A percentile compares a stretch with the other conserved stretches of the same genome.
These are phyloP conservation scores for Cystofilobasidium capitatum DNA, from an alignment of 768 basidiomycete species.

Conservation along the genomic window DNA sequence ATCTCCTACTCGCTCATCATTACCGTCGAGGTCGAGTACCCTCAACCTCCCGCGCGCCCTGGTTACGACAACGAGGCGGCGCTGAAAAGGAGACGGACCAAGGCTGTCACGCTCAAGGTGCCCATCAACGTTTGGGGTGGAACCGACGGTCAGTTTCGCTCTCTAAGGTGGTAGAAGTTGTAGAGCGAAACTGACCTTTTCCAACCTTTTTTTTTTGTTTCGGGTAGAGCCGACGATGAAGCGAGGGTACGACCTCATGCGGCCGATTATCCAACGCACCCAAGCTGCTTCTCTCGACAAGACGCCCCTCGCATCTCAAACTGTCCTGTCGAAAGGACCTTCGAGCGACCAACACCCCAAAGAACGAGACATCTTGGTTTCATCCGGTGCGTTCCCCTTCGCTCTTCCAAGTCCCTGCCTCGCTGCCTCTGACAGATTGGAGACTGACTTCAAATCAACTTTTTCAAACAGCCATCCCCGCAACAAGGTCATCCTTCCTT, in stretches of 20 bases:
- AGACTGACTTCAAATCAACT: neutral
- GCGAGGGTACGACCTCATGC: constrained; percentile 65
- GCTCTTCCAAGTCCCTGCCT: neutral
- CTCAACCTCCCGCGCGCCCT: constrained; percentile 35
- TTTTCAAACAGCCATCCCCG: constrained; percentile 3
- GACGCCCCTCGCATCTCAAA: neutral
- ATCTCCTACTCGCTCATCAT: constrained; percentile 88
- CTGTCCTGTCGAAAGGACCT: no score
- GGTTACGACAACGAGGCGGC: constrained; percentile 34
- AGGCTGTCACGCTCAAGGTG: constrained; percentile 58
- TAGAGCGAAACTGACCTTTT: no score
- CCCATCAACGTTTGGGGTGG: constrained; percentile 85
- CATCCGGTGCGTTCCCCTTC: neutral
- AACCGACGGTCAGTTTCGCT: constrained; percentile 55
- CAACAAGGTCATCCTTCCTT: constrained; percentile 32
- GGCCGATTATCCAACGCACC: constrained; percentile 52
- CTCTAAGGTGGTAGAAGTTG: neutral
- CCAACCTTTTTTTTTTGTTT: neutral
- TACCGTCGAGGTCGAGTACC: constrained; percentile 64
- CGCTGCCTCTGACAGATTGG: no score
- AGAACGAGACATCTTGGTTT: neutral
- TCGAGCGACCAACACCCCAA: neutral
- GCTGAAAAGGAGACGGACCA: constrained; percentile 40
- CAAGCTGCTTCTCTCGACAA: constrained; percentile 38
- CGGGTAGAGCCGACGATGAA: constrained; percentile 9